phyloP scores from a whole-genome alignment of 1,139 yeast species.

The Tardiomyces digboiensis region DNA sequence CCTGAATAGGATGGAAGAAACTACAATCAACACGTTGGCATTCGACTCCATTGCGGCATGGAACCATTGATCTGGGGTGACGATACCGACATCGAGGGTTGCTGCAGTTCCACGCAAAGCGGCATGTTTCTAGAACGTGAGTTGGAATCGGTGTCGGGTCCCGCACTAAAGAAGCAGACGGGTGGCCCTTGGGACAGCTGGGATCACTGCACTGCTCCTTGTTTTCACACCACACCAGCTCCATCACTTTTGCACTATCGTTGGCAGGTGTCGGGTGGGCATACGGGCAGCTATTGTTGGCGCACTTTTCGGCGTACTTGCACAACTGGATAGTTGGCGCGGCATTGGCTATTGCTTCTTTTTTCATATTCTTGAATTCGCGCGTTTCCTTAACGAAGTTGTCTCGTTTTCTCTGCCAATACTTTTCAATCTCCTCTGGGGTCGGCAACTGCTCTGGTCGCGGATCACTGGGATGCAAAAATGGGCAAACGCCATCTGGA shows the following conservation, averaged over 20 bases:
- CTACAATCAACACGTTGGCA: slow-evolving; percentile 76
- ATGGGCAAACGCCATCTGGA: slow-evolving; percentile 31
- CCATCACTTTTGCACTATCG: slow-evolving; percentile 56
- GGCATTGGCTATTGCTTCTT: slow-evolving; percentile 2
- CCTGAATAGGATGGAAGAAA: slow-evolving; percentile 71
- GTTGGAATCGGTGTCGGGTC: slow-evolving; percentile 17
- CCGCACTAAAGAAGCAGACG: slow-evolving; percentile 44
- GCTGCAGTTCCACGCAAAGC: slow-evolving; percentile 66
- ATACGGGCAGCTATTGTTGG: slow-evolving; percentile 72
- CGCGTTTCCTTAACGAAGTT: slow-evolving; percentile 36
- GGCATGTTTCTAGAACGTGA: slow-evolving; percentile 59
- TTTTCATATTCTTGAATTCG: slow-evolving; percentile 9
- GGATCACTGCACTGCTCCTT: slow-evolving; percentile 56
- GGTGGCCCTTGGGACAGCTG: slow-evolving; percentile 66
- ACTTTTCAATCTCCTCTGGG: slow-evolving; percentile 1
- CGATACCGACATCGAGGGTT: slow-evolving; percentile 72
- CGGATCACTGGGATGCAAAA: slow-evolving; percentile 30
- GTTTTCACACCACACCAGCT: slow-evolving; percentile 67
- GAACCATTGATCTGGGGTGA: slow-evolving; percentile 63
- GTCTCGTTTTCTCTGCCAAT: slow-evolving; percentile 26
- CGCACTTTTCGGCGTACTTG: slow-evolving; percentile 66
- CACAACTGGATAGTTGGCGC: slow-evolving; percentile 35
- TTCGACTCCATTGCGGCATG: slow-evolving; percentile 73
- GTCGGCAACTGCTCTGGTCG: slow-evolving; percentile 2
- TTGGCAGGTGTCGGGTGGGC: slow-evolving; percentile 91